Evolutionary conservation across 208 protist genomes (phyloP).

Genomic region (Wallacemonas collosoma): DNA sequence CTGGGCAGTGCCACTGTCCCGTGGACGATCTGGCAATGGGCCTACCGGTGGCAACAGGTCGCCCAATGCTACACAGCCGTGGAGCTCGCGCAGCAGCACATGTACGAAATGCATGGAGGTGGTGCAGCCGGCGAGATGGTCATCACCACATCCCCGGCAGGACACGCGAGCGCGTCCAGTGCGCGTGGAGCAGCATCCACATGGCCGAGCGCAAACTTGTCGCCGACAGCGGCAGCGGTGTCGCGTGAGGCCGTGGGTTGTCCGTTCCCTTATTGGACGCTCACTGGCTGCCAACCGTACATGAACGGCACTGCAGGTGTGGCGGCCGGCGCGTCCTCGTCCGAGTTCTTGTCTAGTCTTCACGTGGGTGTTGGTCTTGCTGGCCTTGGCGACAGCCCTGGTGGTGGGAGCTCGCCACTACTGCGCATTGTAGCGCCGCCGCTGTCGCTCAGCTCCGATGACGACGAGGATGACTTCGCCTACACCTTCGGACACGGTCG

Average conservation of each 20-base stretch:
- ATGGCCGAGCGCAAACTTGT: no score
- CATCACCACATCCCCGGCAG: neutral
- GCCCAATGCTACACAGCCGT: conserved; percentile 16
- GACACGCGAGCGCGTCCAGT: neutral
- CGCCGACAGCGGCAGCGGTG: no score
- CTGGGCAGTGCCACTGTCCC: conserved; percentile 51
- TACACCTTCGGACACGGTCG: conserved; percentile 21
- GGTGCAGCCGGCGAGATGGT: conserved; percentile 14
- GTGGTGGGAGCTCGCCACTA: conserved; percentile 9
- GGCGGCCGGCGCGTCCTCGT: no score
- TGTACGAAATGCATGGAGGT: conserved; percentile 1
- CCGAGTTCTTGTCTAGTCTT: no score
- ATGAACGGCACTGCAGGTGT: no score
- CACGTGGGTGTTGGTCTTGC: neutral
- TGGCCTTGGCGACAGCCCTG: neutral
- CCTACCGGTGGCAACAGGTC: conserved; percentile 64
- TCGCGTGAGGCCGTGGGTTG: no score
- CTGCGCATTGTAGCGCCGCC: neutral
- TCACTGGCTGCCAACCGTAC: neutral
- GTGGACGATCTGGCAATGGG: conserved; percentile 91
- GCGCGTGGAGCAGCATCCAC: no score
- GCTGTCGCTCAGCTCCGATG: conserved; percentile 13
- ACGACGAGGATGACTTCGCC: conserved; percentile 28
- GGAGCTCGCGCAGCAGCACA: conserved; percentile 16
- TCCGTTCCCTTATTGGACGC: neutral